Conservation (phyloP, 2,329 filamentous ascomycete species). For the Colletotrichum paranaense region DNA sequence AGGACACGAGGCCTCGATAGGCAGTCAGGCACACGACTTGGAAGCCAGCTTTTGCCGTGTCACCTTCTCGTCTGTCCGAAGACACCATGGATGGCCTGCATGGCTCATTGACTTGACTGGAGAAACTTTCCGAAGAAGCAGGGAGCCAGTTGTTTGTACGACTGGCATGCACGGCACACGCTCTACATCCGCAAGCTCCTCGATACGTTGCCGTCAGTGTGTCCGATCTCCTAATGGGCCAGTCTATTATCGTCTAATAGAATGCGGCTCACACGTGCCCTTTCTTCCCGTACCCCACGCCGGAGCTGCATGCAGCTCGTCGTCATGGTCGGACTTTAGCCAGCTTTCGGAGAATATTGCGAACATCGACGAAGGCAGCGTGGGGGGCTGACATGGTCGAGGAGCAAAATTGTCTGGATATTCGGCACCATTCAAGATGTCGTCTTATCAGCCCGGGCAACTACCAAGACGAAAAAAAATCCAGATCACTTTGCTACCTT, state of each 20-base stretch:
- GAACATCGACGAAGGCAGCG: not conserved
- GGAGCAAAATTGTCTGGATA: constrained; percentile 5
- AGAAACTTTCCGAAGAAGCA: constrained; percentile 1
- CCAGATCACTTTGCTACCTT: not conserved
- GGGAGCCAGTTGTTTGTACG: constrained; percentile 15
- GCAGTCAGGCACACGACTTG: not conserved
- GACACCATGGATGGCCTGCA: not conserved
- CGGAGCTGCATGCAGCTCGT: constrained; percentile 11
- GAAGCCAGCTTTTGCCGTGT: not conserved
- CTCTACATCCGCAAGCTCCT: constrained; percentile 3
- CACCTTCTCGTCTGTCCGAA: not conserved
- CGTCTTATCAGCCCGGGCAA: not conserved
- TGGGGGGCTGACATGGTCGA: not conserved
- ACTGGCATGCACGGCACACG: constrained; percentile 10
- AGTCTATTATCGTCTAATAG: not conserved
- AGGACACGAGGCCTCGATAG: not conserved
- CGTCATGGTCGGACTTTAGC: not conserved
- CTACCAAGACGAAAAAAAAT: not conserved
- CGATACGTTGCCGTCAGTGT: not conserved
- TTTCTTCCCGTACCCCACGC: not conserved
- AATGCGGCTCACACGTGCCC: constrained; percentile 14
- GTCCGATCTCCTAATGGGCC: not conserved
- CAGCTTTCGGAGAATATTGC: constrained; percentile 5
- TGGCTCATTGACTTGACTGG: constrained; percentile 8
- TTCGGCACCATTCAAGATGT: constrained; percentile 2